Evolutionary conservation across 192 early-diverging fungal genomes (phyloP), one percentile per base, ranked within the genome.

Genomic region (Dissophora ornata): DNA sequence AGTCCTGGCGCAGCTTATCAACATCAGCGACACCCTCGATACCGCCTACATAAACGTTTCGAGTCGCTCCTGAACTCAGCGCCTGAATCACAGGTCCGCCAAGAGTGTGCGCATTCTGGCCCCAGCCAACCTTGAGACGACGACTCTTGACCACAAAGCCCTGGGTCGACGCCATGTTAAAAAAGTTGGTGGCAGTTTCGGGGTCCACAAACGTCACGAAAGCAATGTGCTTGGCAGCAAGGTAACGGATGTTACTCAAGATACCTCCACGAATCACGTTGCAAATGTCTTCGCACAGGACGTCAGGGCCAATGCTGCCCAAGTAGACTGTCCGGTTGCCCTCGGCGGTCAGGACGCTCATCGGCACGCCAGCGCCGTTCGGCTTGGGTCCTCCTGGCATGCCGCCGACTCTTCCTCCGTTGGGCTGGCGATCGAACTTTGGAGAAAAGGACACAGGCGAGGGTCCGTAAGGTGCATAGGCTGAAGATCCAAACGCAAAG

Each of bases 171-270:
- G 85, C 87, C 28, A 84, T 81, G 50, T 87, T 81, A 59, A 83
- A 86, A 58, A 96, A 92, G 28, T 70, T 78, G 32, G 69, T 64
- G 5, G 95, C 95, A 0, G 88, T 69, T 18, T 48, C 57, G 4
- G 93, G 90, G 59, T 94, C 92, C 12, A 94, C 81, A 84, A 96
- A 96, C 0, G 93, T 91, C 26, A 93, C 88, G 74, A 96, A 96
- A 0, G 91, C 91, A 62, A 91, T 93, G 68, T 90, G 90, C 68
- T 93, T 94, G 30, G 92, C 89, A 30, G 85, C 84, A 53, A 88
- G 75, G 77, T 89, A 94, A 21, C 88, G 82, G 57, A 96, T 89
- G 33, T 90, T 88, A 66, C 92, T 88, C 15, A 96, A 79, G 44
- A 95, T 87, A 12, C 95, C 95, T 22, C 94, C 95, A 18, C 95